Evolutionary conservation across 495 filamentous ascomycete genomes (phyloP).

Genomic region (Daldinia decipiens): DNA sequence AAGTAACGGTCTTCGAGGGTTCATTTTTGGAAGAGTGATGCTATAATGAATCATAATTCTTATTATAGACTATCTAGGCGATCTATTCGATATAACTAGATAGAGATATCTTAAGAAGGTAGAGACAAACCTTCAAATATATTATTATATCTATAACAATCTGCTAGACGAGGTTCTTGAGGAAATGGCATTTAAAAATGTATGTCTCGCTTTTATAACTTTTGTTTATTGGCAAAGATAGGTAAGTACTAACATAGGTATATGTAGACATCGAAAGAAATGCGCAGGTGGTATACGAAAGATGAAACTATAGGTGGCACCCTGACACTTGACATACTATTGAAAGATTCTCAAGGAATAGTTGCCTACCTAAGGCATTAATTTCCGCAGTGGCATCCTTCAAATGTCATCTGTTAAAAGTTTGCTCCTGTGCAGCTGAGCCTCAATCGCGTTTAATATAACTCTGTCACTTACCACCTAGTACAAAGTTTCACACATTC

Average conservation of each 20-base stretch:
- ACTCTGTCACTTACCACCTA: neutral
- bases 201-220: no score
- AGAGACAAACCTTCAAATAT: no score
- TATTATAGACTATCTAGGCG: neutral
- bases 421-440: neutral
- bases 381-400: slow-evolving; percentile 4
- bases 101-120: no score
- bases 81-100: neutral
- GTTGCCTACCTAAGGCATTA: neutral
- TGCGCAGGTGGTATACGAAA: no score
- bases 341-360: neutral
- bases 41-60: slow-evolving; percentile 2
- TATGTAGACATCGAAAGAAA: no score
- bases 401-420: slow-evolving; percentile 3
- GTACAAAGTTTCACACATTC: neutral
- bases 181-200: no score
- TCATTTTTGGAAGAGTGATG: slow-evolving; percentile 59
- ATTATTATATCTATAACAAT: no score
- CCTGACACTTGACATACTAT: neutral
- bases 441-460: neutral
- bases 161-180: no score
- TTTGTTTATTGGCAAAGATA: neutral
- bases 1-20: slow-evolving; percentile 87
- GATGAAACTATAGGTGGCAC: neutral
- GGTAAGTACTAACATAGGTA: neutral